These are phyloP conservation scores for Elaeis oleifera DNA, from an alignment of 202 grass and related monocot species.

Conservation along the genomic window DNA sequence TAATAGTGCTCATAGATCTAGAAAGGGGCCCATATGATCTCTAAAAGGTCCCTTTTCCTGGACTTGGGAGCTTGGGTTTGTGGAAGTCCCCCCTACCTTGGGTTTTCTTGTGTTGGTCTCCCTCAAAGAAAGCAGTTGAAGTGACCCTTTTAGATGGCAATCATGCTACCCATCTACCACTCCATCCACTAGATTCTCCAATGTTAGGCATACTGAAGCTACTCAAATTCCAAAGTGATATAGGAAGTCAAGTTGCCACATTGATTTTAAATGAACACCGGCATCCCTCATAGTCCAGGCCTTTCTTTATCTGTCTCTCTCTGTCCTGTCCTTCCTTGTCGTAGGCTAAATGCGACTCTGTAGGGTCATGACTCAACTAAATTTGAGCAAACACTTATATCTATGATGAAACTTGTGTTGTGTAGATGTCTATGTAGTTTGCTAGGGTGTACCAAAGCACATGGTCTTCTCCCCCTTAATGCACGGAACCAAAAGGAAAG, in stretches of 20 bases:
- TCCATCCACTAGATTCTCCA: conserved; percentile 25
- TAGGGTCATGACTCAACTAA: background rate
- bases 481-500: conserved; percentile 8
- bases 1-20: too few relatives aligned
- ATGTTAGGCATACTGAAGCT: conserved; percentile 17
- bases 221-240: background rate
- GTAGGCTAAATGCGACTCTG: background rate
- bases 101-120: conserved; percentile 12
- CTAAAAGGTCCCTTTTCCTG: conserved; percentile 10
- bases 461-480: conserved; percentile 28
- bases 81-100: conserved; percentile 20
- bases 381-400: background rate
- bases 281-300: conserved; percentile 34
- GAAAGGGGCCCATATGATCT: conserved; percentile 1
- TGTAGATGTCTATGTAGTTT: conserved; percentile 17
- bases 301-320: background rate
- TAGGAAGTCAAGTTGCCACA: conserved; percentile 32
- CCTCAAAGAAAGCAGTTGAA: conserved; percentile 16
- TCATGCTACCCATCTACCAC: conserved; percentile 18
- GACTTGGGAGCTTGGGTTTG: conserved; percentile 12
- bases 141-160: conserved; percentile 22
- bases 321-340: background rate
- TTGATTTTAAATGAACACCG: conserved; percentile 29
- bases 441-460: conserved; percentile 31
- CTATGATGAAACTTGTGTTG: conserved; percentile 9